Evolutionary conservation across 1,139 yeast genomes (phyloP).

Genomic region (Suhomyces wounanorum): DNA sequence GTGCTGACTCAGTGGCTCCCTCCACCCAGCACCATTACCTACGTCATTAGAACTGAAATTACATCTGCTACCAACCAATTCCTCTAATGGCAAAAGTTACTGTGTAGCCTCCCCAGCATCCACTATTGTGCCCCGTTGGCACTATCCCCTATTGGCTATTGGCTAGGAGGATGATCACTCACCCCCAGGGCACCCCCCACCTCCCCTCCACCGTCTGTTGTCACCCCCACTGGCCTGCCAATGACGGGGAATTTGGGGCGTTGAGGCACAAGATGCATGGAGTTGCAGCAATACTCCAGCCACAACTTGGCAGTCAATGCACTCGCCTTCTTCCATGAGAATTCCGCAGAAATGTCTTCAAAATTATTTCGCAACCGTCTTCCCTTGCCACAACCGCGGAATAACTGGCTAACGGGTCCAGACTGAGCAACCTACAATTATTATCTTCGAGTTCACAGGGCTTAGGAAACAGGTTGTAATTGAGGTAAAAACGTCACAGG

Average conservation of each 20-base stretch:
- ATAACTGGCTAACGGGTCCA: neutral
- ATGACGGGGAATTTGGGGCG: neutral
- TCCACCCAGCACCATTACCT: neutral
- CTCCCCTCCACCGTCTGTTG: neutral
- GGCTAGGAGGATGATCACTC: no score
- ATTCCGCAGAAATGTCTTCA: neutral
- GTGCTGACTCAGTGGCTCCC: neutral
- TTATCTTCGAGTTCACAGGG: neutral
- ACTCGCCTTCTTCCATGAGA: neutral
- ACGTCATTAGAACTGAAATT: neutral
- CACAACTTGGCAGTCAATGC: neutral
- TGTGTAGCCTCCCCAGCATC: no score
- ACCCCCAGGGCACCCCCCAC: no score
- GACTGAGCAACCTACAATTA: neutral
- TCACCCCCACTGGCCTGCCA: slow-evolving; percentile 1
- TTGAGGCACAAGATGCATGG: neutral
- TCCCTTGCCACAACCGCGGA: neutral
- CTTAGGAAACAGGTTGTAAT: neutral
- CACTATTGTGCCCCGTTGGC: no score
- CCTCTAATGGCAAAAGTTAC: no score
- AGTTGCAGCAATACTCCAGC: neutral
- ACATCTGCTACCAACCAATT: no score
- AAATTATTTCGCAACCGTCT: neutral
- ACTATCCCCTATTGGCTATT: no score
- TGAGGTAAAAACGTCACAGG: no score